phyloP scores from a whole-genome alignment of 106 monocot genomes.

The Phalaenopsis equestris region DNA sequence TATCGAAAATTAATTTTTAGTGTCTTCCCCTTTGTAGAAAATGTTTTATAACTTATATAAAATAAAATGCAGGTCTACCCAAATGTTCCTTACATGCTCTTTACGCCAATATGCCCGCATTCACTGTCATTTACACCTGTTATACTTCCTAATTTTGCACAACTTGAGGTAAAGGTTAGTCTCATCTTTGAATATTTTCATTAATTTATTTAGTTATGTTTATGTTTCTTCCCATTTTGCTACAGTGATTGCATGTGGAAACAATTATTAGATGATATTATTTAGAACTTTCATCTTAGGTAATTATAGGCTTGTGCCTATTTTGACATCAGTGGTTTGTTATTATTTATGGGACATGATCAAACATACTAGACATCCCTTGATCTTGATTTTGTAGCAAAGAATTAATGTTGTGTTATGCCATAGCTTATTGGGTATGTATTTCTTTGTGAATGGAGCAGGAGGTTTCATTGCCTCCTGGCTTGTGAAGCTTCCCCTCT shows the following conservation, averaged over 20 bases:
- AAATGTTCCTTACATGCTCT: conserved; percentile 97
- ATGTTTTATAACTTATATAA: background rate
- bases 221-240: background rate
- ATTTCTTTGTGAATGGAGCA: background rate
- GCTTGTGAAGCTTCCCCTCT: conserved; percentile 33
- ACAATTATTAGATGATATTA: background rate
- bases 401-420: too few species aligned
- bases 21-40: background rate
- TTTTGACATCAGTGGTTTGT: too few species aligned
- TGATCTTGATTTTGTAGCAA: too few species aligned
- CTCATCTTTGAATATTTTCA: conserved; percentile 1
- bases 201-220: background rate
- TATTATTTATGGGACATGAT: too few species aligned
- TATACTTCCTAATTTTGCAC: conserved; percentile 96
- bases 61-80: conserved; percentile 79
- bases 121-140: conserved; percentile 96
- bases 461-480: conserved; percentile 38
- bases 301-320: too few species aligned
- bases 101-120: conserved; percentile 97
- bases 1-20: background rate
- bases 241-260: background rate
- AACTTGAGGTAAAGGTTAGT: conserved; percentile 85
- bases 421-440: too few species aligned
- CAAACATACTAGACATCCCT: too few species aligned
- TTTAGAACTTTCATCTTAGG: background rate